Evolutionary conservation across 345 rosid species (phyloP).

Genomic region (Melaleuca alternifolia): DNA sequence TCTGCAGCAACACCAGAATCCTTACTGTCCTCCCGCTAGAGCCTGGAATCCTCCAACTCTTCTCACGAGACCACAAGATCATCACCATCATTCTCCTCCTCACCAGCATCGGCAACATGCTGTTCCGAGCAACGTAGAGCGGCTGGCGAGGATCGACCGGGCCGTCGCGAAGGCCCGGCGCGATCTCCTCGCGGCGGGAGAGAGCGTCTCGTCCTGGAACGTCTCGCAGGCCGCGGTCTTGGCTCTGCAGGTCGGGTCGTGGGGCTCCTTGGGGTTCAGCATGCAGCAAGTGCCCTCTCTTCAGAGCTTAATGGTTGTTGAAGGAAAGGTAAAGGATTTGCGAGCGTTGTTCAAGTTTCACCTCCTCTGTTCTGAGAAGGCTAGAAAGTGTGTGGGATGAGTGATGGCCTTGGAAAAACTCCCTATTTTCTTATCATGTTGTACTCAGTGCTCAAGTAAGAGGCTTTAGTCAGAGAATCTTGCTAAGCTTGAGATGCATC

Average conservation of each 20-base stretch:
- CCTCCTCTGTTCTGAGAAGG: background rate
- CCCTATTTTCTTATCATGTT: too few species aligned
- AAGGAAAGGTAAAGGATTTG: slow-evolving; percentile 40
- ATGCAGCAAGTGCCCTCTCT: slow-evolving; percentile 64
- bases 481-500: background rate
- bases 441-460: background rate
- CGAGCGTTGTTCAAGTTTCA: too few species aligned
- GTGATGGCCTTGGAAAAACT: too few species aligned
- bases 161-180: slow-evolving; percentile 36
- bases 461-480: background rate
- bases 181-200: slow-evolving; percentile 28
- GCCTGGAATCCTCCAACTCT: background rate
- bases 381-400: too few species aligned
- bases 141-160: slow-evolving; percentile 15
- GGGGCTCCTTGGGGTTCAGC: slow-evolving; percentile 53
- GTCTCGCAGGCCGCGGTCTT: slow-evolving; percentile 31
- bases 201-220: slow-evolving; percentile 48
- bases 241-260: slow-evolving; percentile 44
- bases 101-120: background rate
- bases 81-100: background rate
- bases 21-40: background rate
- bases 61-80: background rate
- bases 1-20: background rate
- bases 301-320: slow-evolving; percentile 39
- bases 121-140: background rate